Evolutionary conservation across 352 stramenopile species (phyloP).

Genomic region (Nothophytophthora sp.): DNA sequence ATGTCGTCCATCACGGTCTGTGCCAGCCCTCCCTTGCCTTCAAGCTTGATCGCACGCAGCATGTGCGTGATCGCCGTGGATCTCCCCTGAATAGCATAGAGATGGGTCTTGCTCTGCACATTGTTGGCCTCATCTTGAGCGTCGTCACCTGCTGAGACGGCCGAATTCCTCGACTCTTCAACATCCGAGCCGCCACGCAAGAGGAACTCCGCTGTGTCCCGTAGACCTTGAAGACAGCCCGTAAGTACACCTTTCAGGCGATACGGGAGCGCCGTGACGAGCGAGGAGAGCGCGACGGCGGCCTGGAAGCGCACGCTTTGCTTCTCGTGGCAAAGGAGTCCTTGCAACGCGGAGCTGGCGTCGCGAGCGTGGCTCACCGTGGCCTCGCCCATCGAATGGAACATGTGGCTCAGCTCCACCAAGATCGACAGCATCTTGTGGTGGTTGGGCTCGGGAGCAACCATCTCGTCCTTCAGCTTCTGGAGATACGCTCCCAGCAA

Average conservation of each 20-base stretch:
- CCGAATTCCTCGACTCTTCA: constrained; percentile 19
- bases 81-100: constrained; percentile 80
- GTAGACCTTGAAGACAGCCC: constrained; percentile 41
- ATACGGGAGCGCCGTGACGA: constrained; percentile 72
- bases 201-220: constrained; percentile 38
- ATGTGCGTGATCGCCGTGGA: constrained; percentile 70
- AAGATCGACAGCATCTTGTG: constrained; percentile 67
- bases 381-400: constrained; percentile 70
- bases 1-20: constrained; percentile 62
- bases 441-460: constrained; percentile 44
- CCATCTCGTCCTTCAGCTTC: constrained; percentile 42
- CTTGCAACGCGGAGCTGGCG: constrained; percentile 38
- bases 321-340: constrained; percentile 63
- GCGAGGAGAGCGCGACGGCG: constrained; percentile 57
- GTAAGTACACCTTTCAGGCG: constrained; percentile 50
- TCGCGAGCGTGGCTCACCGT: constrained; percentile 47
- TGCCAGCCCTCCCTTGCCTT: constrained; percentile 46
- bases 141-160: constrained; percentile 16
- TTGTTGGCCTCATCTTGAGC: constrained; percentile 35
- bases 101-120: constrained; percentile 58
- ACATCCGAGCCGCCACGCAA: constrained; percentile 34
- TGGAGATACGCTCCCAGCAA: constrained; percentile 64
- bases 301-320: constrained; percentile 77
- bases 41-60: constrained; percentile 48
- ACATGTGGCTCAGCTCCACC: constrained; percentile 67